These are phyloP conservation scores for Trichothecium roseum DNA, from an alignment of 2,329 filamentous ascomycete genomes.

Conservation along the genomic window DNA sequence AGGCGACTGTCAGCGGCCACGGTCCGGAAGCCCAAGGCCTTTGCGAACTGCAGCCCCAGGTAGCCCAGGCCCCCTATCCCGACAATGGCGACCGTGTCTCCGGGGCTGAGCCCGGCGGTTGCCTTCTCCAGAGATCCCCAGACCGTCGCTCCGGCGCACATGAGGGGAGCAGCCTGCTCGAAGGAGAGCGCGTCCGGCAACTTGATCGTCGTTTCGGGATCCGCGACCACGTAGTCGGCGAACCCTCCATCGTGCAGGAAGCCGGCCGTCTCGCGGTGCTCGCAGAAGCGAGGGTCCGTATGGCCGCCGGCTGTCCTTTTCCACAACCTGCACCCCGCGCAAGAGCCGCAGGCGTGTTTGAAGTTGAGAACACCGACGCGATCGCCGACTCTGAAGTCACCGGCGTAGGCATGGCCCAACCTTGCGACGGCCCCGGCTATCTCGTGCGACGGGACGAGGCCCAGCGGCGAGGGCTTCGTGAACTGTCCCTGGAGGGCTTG, in stretches of 20 bases:
- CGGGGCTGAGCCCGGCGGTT: constrained; percentile 11
- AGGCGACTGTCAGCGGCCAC: constrained; percentile 22
- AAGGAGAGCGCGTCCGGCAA: constrained; percentile 16
- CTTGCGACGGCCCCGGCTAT: constrained; percentile 19
- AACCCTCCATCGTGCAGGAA: constrained; percentile 23
- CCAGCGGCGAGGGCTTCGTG: constrained; percentile 14
- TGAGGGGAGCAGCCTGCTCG: constrained; percentile 23
- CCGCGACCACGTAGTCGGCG: constrained; percentile 21
- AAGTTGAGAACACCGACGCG: constrained; percentile 24
- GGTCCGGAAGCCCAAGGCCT: constrained; percentile 21
- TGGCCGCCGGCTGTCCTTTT: constrained; percentile 4
- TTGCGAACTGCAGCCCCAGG: constrained; percentile 23
- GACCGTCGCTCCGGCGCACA: constrained; percentile 24
- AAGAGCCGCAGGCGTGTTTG: constrained; percentile 18
- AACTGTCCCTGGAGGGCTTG: constrained; percentile 23
- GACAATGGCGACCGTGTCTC: constrained; percentile 18
- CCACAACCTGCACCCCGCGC: constrained; percentile 15
- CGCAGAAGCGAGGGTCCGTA: constrained; percentile 20
- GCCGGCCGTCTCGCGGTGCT: constrained; percentile 19
- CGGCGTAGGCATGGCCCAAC: constrained; percentile 13
- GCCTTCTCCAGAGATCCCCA: constrained; percentile 21
- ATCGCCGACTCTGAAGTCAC: constrained; percentile 19
- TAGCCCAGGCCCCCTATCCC: constrained; percentile 24
- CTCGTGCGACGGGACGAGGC: constrained; percentile 22
- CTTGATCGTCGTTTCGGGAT: constrained; percentile 16